phyloP scores from a whole-genome alignment of 2,329 filamentous ascomycete species.

The Hymenotorrendiella dingleyae region DNA sequence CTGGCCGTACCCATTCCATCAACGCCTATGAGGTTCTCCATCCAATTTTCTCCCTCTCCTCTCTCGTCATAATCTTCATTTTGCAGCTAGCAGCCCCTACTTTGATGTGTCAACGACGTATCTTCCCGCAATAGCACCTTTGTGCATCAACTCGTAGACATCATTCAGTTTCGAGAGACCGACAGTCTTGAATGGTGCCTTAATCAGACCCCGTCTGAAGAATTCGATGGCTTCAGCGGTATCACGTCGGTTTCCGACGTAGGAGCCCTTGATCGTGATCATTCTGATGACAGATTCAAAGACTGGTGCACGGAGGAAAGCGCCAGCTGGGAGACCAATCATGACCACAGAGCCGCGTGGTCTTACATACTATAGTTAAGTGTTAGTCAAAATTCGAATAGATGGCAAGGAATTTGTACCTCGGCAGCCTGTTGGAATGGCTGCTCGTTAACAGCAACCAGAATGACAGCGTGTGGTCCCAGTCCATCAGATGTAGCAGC shows the following conservation, averaged over 20 bases:
- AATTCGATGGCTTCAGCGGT: conserved; percentile 87
- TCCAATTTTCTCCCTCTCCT: neutral
- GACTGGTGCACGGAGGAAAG: conserved; percentile 75
- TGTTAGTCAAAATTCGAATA: conserved; percentile 9
- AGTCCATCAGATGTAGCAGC: conserved; percentile 71
- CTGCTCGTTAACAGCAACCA: conserved; percentile 82
- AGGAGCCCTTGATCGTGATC: conserved; percentile 87
- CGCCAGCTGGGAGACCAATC: conserved; percentile 80
- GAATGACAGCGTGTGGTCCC: conserved; percentile 80
- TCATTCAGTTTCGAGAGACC: conserved; percentile 73
- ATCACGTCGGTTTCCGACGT: conserved; percentile 89
- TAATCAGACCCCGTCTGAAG: conserved; percentile 72
- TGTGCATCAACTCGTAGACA: conserved; percentile 72
- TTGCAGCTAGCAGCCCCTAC: conserved; percentile 37
- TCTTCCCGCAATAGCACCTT: conserved; percentile 67
- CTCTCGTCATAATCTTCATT: neutral
- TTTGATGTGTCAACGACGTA: conserved; percentile 72
- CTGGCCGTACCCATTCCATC: neutral
- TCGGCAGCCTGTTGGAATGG: conserved; percentile 90
- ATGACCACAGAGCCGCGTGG: conserved; percentile 77
- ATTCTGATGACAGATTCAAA: conserved; percentile 86
- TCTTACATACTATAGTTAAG: conserved; percentile 64
- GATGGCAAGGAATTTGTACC: conserved; percentile 27
- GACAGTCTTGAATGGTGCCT: conserved; percentile 78
- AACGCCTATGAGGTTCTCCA: conserved; percentile 1